phyloP scores from a whole-genome alignment of 257 asterid species.

The Solanum appendiculatum region DNA sequence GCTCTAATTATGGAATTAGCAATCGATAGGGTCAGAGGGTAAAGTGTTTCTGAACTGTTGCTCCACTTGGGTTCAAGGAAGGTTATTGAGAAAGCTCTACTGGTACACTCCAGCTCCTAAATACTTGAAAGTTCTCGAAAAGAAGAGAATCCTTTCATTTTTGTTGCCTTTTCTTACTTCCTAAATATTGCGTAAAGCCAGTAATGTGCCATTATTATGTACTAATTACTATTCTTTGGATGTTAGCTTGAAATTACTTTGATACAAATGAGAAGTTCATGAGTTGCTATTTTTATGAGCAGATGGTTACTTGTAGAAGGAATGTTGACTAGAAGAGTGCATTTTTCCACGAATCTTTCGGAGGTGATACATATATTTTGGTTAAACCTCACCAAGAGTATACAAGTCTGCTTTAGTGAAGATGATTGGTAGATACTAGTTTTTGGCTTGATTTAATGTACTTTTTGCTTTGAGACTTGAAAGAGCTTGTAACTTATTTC shows the following conservation, averaged over 20 bases:
- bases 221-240: background rate
- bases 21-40: background rate
- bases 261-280: background rate
- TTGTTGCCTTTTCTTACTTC: background rate
- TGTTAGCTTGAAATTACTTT: background rate
- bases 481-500: background rate
- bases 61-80: background rate
- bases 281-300: constrained; percentile 1
- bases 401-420: background rate
- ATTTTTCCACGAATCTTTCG: constrained; percentile 1
- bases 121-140: background rate
- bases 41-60: background rate
- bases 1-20: background rate
- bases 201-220: background rate
- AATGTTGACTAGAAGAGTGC: constrained; percentile 9
- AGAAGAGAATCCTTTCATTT: background rate
- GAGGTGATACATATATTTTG: background rate
- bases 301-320: constrained; percentile 19
- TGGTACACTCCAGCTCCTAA: background rate
- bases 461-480: background rate
- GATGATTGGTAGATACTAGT: background rate
- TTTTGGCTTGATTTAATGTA: background rate
- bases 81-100: background rate
- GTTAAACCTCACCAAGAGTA: background rate
- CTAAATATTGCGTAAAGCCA: background rate